Evolutionary conservation across 2,329 filamentous ascomycete genomes (phyloP), one percentile per base, ranked within the genome.

Genomic region (Colletotrichum aenigma): DNA sequence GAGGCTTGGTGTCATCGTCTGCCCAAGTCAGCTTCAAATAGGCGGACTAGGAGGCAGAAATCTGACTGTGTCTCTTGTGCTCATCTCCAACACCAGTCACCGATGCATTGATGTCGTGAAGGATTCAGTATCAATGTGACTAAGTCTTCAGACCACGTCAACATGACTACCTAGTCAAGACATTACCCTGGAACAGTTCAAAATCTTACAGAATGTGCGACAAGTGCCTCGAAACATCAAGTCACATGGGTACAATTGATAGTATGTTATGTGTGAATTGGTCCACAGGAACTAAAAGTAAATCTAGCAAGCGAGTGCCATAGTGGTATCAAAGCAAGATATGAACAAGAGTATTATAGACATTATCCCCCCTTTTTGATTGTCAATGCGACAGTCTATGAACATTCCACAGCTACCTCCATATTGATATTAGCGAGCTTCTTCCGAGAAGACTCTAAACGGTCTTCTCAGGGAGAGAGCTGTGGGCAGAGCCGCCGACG

Each of bases 391-490:
- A 16, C 28, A 48, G 52, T 32, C 43, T 60, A 62, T 24, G 13
- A 16, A 61, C 9, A 65, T 34, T 26, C 26, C 26, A 36, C 38
- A 52, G 43, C 18, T n/a, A 32, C 52, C 48, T 26, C 56, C 28
- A 32, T 28, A n/a, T n/a, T 13, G 18, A 16, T 32, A 24, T 67
- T 56, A 36, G 65, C 18, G 13, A 34, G 10, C 48, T 18, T 13
- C 28, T 7, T 13, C 4, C 6, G 5, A 16, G 3, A 4, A 26
- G 6, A 16, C 18, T 21, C n/a, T 48, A 76, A 21, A 73, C 74
- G 21, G 74, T 74, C 75, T 78, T 78, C 75, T 78, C 77, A 4
- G 71, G 68, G 28, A 77, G 64, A 10, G 77, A 77, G 69, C 75
- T 73, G 72, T 78, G 75, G 10, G 77, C 77, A 15, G 75, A 78